A percentile compares a stretch with the other conserved stretches of the same genome.
Evolutionary conservation across 1,139 yeast genomes (phyloP).

Genomic region (Geotrichum restrictum): DNA sequence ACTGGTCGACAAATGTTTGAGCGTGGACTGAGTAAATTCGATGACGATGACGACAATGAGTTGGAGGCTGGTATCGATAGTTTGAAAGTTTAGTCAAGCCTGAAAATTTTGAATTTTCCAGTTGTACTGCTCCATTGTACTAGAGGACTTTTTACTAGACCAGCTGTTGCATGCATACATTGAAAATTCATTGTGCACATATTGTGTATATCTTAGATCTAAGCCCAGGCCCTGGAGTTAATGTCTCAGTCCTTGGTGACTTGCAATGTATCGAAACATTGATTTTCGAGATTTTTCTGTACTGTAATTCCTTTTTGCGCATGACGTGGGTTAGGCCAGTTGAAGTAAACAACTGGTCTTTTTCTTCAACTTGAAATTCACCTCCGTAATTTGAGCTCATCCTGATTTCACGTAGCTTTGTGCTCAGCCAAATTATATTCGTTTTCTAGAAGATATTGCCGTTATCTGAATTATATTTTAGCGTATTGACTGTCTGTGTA

Average conservation of each 20-base stretch:
- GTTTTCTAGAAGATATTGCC: not conserved
- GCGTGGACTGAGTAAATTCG: conserved; percentile 71
- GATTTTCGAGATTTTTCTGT: not conserved
- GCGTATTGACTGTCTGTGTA: no score
- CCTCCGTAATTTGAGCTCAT: not conserved
- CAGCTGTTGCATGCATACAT: no score
- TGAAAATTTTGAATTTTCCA: no score
- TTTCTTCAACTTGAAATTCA: conserved; percentile 1
- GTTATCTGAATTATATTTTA: no score
- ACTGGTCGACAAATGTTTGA: conserved; percentile 90
- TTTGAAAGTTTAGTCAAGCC: conserved; percentile 10
- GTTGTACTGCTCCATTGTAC: not conserved
- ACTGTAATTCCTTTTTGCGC: no score
- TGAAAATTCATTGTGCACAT: not conserved
- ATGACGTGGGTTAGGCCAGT: not conserved
- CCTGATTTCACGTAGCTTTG: not conserved
- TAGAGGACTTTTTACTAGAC: no score
- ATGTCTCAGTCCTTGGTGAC: not conserved
- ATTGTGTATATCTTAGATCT: not conserved
- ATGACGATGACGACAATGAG: conserved; percentile 46
- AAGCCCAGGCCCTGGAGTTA: not conserved
- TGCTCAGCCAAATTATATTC: not conserved
- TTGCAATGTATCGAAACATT: not conserved
- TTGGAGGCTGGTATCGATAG: conserved; percentile 23
- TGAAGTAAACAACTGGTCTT: conserved; percentile 1